These are phyloP conservation scores for Clonostachys byssicola DNA, from an alignment of 2,329 filamentous ascomycete species.

Conservation along the genomic window DNA sequence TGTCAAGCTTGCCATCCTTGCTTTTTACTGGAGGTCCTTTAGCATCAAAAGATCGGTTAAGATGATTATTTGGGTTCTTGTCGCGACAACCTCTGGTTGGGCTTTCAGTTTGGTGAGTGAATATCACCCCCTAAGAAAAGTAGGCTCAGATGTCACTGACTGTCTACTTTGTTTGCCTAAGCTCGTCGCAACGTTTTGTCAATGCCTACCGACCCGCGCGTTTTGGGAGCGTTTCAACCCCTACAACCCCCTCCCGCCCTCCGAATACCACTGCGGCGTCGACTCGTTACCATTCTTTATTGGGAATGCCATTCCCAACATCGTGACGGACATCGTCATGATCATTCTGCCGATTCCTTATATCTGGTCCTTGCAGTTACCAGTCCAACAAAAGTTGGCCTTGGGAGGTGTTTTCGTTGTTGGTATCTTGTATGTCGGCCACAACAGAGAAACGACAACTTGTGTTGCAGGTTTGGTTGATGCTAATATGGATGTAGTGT, in stretches of 20 bases:
- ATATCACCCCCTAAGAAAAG: too few relatives aligned
- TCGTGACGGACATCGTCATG: constrained; percentile 29
- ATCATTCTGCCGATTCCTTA: constrained; percentile 9
- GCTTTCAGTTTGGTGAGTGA: too few relatives aligned
- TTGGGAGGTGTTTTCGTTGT: too few relatives aligned
- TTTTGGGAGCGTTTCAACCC: too few relatives aligned
- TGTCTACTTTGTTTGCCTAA: constrained; percentile 3
- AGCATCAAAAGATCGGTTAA: constrained; percentile 2
- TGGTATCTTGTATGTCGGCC: too few relatives aligned
- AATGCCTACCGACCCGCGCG: constrained; percentile 28
- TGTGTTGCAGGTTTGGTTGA: too few relatives aligned
- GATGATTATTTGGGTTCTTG: constrained; percentile 3
- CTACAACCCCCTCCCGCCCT: constrained; percentile 22
- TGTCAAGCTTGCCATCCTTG: constrained; percentile 6
- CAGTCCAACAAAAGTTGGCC: too few relatives aligned
- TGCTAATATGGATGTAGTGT: too few relatives aligned
- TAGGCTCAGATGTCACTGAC: too few relatives aligned
- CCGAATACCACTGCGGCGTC: constrained; percentile 29
- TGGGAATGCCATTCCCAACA: constrained; percentile 36
- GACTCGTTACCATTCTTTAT: constrained; percentile 31
- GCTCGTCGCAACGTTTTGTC: constrained; percentile 24
- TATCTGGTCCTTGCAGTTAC: background rate
- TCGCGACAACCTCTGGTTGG: constrained; percentile 4
- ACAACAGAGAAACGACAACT: too few relatives aligned
- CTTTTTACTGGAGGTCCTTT: constrained; percentile 8